Base-by-base conservation (phyloP, 164 flowering plant species). In the Umbilicus rupestris region DNA sequence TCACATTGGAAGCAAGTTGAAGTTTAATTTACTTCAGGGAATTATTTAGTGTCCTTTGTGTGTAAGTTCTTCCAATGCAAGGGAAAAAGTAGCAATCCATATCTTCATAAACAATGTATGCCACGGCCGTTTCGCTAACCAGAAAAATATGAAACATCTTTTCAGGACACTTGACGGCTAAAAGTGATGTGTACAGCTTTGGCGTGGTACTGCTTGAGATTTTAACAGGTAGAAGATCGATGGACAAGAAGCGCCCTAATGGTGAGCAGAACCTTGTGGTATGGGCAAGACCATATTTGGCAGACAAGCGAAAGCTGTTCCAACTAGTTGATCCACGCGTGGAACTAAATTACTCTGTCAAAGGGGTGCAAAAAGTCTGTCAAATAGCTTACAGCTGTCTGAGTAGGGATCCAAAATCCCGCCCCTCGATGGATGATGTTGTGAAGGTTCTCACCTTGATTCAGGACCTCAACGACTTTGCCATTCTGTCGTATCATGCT, bases 181-280 rank as follows among this genome's bases (percentile, higher is more conserved):
- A 83, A 76, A 93, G 96, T 64, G 97, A 90, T 70, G 96, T 93
- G 29, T 93, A 83, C 68, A 87, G 98, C 78, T 93, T 88, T 45
- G 98, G 98, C 0, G 98, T 92, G 39, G 98, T 92, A 71, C 81
- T 92, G 49, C 85, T 92, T 37, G 98, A 90, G 82, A 88, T 93
- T 42, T 67, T 93, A 72, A 90, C 98, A 9, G 98, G 98, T 31
- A 72, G 98, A 71, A 82, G 97, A 78, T 85, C 98, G 28, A 84
- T 93, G 92, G 98, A 93, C 84, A 90, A 88, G 80, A 90, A 85
- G 47, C 82, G 96, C 22, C 97, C 96, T 0, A 84, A 81, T 60
- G 85, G 90, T 29, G 94, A 93, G 74, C 97, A 93, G 73, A 90
- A 87, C 71, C 86, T 93, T 7, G 98, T 93, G 14, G 70, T 83